Base-by-base conservation (phyloP, 192 early-diverging fungal genomes). In the Coemansia sp. region DNA sequence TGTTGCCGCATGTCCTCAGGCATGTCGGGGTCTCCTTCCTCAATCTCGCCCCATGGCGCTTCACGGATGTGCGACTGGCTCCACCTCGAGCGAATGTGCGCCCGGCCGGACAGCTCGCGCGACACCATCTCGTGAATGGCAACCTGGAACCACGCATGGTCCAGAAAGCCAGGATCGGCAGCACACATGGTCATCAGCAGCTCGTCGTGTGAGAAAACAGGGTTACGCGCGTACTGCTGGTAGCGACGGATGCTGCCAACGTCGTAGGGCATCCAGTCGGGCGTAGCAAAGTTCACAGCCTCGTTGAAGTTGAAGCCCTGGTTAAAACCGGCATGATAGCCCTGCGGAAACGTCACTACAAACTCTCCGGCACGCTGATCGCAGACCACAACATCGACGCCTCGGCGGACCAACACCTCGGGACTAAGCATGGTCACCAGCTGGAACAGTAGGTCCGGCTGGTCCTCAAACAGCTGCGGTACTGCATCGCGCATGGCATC, bases 221-320 rank as follows among this genome's bases (percentile, higher is more conserved):
- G 97, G 56, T 88, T 88, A 39, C 92, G 88, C 40, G 76, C 79
- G 69, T 91, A 92, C 63, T 86, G 82, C 63, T 91, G 87, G 83
- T 98, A 98, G 41, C 91, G 88, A 53, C 86, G 70, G 6, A 90
- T 91, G 70, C 95, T 95, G n/a, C 87, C 85, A 1, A 87, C 64
- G 43, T 93, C 97, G 68, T 81, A 90, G 5, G 90, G 86, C 58
- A 95, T 83, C 97, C 97, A 98, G 72, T 97, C 92, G 5, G 92
- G 85, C 9, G 91, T 86, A 10, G 97, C 95, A 88, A 98, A 98
- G 77, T 98, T 98, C 32, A 98, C 97, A 0, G 97, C 95, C 76
- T 98, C 96, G 49, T 91, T 92, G 75, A 93, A 93, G 79, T 98
- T 98, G 75, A 96, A 91, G 81, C 97, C 97, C 49, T 98, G 97